Base-by-base conservation (phyloP, 352 stramenopile genomes). In the Pythium dissotocum region DNA sequence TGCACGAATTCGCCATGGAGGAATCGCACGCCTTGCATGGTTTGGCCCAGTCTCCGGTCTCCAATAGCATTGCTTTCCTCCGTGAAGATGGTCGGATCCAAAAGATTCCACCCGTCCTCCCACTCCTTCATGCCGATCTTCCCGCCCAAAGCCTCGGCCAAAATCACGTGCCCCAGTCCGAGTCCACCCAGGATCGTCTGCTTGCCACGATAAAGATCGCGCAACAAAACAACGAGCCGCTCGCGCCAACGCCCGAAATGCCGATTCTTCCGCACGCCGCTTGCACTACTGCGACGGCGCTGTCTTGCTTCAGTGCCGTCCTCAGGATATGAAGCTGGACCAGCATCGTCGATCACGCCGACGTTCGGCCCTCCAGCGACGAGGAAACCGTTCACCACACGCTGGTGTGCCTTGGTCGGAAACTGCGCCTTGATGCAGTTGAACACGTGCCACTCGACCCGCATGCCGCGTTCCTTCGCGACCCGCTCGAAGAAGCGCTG, bases 341-440 rank as follows among this genome's bases (percentile, higher is more conserved):
- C 5, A 2, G 24, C 24, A 12, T 63, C 35, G 14, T 48, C 28
- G 6, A 67, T 44, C 2, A 33, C 52, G 4, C 36, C 70, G 33
- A 61, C 66, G 53, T 63, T 72, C 51, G 76, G 76, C 5, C 76
- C 76, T 6, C 76, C 73, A 12, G 76, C 73, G 28, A 79, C 65
- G 21, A 83, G 67, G 24, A 79, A 79, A 2, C 64, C 76, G 42
- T 78, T 65, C 14, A 78, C 10, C 0, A 66, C 42, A 3, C 68
- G 73, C 40, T 75, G 72, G 5, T 75, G 63, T 7, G 76, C 70
- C 14, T 62, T 62, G 9, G 76, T 65, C 6, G 76, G 76, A 28
- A 79, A 78, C 26, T 80, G 61, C 5, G 73, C 76, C 36, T 77
- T 70, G 35, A 78, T 32, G 56, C 76, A 83, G 51, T 83, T 73